Percentiles rank a stretch among this genome's conserved stretches.
Evolutionary conservation across 352 stramenopile species (phyloP).

Genomic region (Peronospora tabacina): DNA sequence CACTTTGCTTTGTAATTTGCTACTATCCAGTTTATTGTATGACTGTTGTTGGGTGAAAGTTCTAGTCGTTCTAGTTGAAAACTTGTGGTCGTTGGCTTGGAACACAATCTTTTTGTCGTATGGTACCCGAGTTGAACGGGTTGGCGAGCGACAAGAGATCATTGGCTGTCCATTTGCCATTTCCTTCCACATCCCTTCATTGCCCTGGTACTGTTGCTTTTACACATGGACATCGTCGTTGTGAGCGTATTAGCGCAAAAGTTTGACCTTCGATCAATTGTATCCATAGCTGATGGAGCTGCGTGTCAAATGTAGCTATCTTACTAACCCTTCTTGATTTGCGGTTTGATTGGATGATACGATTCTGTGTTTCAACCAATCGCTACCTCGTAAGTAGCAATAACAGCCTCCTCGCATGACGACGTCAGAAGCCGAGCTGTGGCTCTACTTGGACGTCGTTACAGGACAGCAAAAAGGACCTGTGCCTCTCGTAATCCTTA

Average conservation of each 20-base stretch:
- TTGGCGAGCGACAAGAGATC: slow-evolving; percentile 45
- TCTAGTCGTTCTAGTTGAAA: slow-evolving; percentile 57
- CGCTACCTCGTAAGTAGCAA: background rate
- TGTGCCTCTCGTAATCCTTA: slow-evolving; percentile 45
- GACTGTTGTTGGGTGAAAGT: slow-evolving; percentile 20
- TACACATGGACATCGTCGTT: too few relatives aligned
- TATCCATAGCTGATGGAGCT: too few relatives aligned
- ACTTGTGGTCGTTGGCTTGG: slow-evolving; percentile 31
- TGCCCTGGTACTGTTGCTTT: too few relatives aligned
- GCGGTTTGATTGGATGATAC: slow-evolving; percentile 11
- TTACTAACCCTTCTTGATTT: background rate
- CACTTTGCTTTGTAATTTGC: slow-evolving; percentile 37
- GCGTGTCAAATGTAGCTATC: slow-evolving; percentile 25
- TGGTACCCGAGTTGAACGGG: slow-evolving; percentile 48
- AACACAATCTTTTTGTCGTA: slow-evolving; percentile 70
- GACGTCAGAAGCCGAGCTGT: slow-evolving; percentile 28
- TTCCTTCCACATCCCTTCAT: too few relatives aligned
- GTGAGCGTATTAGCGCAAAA: too few relatives aligned
- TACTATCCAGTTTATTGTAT: slow-evolving; percentile 52
- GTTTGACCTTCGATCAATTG: too few relatives aligned
- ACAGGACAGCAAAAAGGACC: slow-evolving; percentile 63
- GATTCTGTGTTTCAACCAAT: slow-evolving; percentile 13
- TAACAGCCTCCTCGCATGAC: slow-evolving; percentile 1
- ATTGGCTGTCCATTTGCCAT: too few relatives aligned
- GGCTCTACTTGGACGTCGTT: slow-evolving; percentile 68